Percentiles rank a stretch among this genome's conserved stretches.
These are phyloP conservation scores for Hanseniaspora lachancei DNA, from an alignment of 805 yeast species.

Conservation along the genomic window DNA sequence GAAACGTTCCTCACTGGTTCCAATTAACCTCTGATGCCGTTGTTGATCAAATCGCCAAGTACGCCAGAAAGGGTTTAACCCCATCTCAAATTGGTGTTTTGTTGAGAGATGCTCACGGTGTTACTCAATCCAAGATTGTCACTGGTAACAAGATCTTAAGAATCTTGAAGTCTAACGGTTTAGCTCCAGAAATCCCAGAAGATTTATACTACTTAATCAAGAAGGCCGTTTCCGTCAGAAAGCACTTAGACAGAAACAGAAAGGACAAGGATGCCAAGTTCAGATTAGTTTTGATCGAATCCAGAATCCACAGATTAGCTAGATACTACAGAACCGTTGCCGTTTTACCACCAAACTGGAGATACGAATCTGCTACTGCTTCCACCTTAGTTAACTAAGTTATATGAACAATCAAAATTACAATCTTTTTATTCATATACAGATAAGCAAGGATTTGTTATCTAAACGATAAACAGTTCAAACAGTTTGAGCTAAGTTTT, in stretches of 20 bases:
- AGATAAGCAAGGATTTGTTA: not conserved
- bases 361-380: conserved; percentile 99
- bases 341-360: conserved; percentile 99
- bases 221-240: conserved; percentile 99
- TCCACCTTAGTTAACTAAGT: conserved; percentile 96
- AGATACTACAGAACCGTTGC: conserved; percentile 99
- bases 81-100: conserved; percentile 99
- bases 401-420: conserved; percentile 16
- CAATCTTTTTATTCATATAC: conserved; percentile 15
- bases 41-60: conserved; percentile 96
- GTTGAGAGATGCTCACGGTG: conserved; percentile 99
- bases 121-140: conserved; percentile 89
- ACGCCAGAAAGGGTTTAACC: conserved; percentile 99
- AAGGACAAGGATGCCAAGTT: conserved; percentile 99
- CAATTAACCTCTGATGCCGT: conserved; percentile 89
- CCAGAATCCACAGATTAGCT: conserved; percentile 99
- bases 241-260: conserved; percentile 99
- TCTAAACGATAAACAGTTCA: not conserved
- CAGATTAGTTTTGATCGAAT: conserved; percentile 99
- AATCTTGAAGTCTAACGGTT: conserved; percentile 98
- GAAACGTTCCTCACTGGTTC: conserved; percentile 99
- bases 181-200: conserved; percentile 99
- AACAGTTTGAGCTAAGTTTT: conserved; percentile 2
- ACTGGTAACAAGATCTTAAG: conserved; percentile 99
- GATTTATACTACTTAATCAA: conserved; percentile 97